Percentiles rank a stretch among this genome's conserved stretches.
phyloP scores from a whole-genome alignment of 2,329 filamentous ascomycete species.

The Aspergillus calidoustus region DNA sequence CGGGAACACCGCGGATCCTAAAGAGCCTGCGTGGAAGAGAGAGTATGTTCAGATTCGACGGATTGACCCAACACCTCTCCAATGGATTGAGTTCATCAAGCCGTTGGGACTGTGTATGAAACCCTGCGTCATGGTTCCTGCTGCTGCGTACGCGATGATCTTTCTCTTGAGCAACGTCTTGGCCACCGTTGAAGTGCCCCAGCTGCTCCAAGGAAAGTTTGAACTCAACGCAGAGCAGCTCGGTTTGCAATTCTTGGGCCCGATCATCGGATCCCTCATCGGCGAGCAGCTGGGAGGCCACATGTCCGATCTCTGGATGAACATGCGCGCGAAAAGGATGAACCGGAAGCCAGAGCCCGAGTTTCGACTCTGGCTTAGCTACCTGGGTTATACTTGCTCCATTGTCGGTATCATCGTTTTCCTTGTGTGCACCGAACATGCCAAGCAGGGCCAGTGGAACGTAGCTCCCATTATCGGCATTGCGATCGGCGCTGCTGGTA shows the following conservation, averaged over 20 bases:
- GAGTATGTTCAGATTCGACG: constrained; percentile 53
- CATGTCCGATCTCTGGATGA: constrained; percentile 63
- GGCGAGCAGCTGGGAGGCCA: constrained; percentile 66
- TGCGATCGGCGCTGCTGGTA: constrained; percentile 59
- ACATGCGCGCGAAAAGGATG: constrained; percentile 33
- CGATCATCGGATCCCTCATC: constrained; percentile 63
- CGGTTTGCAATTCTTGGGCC: constrained; percentile 62
- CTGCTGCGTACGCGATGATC: constrained; percentile 61
- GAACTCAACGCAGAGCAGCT: constrained; percentile 62
- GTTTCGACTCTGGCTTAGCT: constrained; percentile 63
- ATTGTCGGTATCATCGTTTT: constrained; percentile 64
- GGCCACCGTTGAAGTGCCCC: constrained; percentile 63
- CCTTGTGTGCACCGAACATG: constrained; percentile 57
- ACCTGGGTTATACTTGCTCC: constrained; percentile 56
- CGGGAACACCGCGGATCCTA: constrained; percentile 33
- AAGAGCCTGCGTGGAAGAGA: constrained; percentile 45
- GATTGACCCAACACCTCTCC: constrained; percentile 59
- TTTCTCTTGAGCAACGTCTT: constrained; percentile 62
- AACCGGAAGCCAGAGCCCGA: constrained; percentile 55
- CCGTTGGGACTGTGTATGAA: constrained; percentile 54
- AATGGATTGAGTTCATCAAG: constrained; percentile 55
- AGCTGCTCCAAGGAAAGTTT: constrained; percentile 61
- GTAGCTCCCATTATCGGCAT: constrained; percentile 62
- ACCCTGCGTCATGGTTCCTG: constrained; percentile 57
- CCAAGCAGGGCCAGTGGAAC: constrained; percentile 54